phyloP scores from a whole-genome alignment of 2,329 filamentous ascomycete genomes.

The Arthrinium phaeospermum region DNA sequence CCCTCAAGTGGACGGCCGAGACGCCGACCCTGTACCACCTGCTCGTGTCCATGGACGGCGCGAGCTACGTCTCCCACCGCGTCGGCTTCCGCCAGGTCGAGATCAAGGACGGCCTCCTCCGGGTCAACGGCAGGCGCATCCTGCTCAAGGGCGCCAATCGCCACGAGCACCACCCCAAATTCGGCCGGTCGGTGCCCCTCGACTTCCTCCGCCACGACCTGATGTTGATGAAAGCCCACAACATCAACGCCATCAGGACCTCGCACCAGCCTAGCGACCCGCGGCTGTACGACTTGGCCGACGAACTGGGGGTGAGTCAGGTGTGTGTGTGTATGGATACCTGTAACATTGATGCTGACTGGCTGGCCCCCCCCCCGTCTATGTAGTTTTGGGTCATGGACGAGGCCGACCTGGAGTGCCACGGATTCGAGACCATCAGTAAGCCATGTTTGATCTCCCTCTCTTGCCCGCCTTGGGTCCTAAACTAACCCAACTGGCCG shows the following conservation, averaged over 20 bases:
- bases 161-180: slow-evolving; percentile 65
- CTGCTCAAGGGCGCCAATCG: slow-evolving; percentile 65
- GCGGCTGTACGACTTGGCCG: slow-evolving; percentile 58
- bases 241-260: slow-evolving; percentile 67
- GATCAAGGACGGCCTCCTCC: slow-evolving; percentile 59
- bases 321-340: neutral
- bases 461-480: neutral
- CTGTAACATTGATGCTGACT: slow-evolving; percentile 21
- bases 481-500: too few relatives aligned
- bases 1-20: slow-evolving; percentile 67
- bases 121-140: slow-evolving; percentile 63
- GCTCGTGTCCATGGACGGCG: slow-evolving; percentile 32
- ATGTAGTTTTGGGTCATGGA: slow-evolving; percentile 63
- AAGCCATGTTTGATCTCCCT: too few relatives aligned
- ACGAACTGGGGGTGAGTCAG: slow-evolving; percentile 53
- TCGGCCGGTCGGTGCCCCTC: slow-evolving; percentile 59
- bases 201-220: slow-evolving; percentile 62
- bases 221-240: slow-evolving; percentile 65
- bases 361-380: slow-evolving; percentile 18
- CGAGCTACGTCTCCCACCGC: slow-evolving; percentile 49
- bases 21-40: slow-evolving; percentile 61
- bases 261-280: slow-evolving; percentile 64
- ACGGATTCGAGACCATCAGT: slow-evolving; percentile 41
- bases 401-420: slow-evolving; percentile 50
- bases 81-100: slow-evolving; percentile 67